Conservation (phyloP, 345 rosid species). For the Chamaenerion angustifolium region DNA sequence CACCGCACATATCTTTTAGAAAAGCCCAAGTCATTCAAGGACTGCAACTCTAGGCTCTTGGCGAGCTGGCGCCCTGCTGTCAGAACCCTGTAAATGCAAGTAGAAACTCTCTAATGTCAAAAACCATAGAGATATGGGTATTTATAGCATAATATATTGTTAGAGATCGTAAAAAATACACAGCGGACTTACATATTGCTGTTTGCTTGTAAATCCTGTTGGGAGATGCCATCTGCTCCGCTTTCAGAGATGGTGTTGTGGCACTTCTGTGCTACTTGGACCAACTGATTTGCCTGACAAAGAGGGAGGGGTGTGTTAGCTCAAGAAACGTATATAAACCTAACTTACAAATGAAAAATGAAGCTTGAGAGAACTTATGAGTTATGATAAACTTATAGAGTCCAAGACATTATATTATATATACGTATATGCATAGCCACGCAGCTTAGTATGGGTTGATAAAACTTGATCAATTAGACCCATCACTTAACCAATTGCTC, state of each 20-base stretch:
- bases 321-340: background rate
- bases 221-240: constrained; percentile 82
- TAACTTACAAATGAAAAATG: no score
- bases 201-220: constrained; percentile 83
- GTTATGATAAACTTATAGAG: background rate
- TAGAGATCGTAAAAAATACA: no score
- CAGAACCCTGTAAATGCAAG: constrained; percentile 52
- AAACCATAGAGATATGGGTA: background rate
- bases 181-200: constrained; percentile 67
- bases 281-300: constrained; percentile 75
- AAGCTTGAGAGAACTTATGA: background rate
- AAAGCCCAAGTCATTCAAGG: constrained; percentile 84
- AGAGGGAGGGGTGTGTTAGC: background rate
- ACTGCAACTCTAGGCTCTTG: constrained; percentile 77
- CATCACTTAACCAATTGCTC: no score
- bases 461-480: no score
- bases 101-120: constrained; percentile 2
- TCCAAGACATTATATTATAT: no score
- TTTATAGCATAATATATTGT: no score
- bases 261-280: constrained; percentile 92
- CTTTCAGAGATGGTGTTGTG: constrained; percentile 85
- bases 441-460: no score
- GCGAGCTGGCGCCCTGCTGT: constrained; percentile 85
- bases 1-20: constrained; percentile 94
- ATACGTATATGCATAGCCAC: no score